Base-by-base conservation (phyloP, 2,329 filamentous ascomycete species). In the Fusarium sp. region DNA sequence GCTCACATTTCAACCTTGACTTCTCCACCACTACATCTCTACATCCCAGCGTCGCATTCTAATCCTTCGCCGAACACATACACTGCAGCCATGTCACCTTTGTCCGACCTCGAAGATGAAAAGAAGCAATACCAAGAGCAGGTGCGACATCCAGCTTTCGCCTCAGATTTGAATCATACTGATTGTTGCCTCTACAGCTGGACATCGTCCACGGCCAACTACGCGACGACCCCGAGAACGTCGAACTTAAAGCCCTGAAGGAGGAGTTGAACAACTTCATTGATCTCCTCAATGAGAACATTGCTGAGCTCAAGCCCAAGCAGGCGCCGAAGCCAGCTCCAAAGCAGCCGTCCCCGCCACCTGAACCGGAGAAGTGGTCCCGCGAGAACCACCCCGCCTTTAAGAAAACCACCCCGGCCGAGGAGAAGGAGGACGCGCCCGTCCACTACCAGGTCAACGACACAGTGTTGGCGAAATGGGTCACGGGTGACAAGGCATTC, bases 381-480 rank as follows among this genome's bases (percentile, higher is more conserved):
- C 87, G 89, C 76, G 90, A 93, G 79, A 93, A 93, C 77, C 92
- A 94, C 73, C 91, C 92, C 1, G 90, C 92, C 11, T 92, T 87
- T 80, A 91, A 85, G 81, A 91, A 84, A 84, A 67, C 76, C 2
- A 65, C 75, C 14, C 67, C 77, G 7, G 67, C 71, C 11, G 87
- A 88, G 58, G 87, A 90, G 70, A 83, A 84, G 29, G 81, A 86
- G 31, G 79, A 74, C 34, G 23, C 81, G 2, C 82, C 85, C 0
- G 83, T 85, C 3, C 85, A 85, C 9, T 97, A 94, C 81, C 88
- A 91, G 62, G 92, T 97, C 70, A 97, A 97, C 77, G 96, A 99
- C 76, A 91, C 85, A 31, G 92, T 97, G 58, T 85, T 96, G 79
- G 96, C 95, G 50, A 94, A 95, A 80, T 99, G 94, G 93, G 83